phyloP scores from a whole-genome alignment of 495 filamentous ascomycete species.

The Aspergillus affinis region DNA sequence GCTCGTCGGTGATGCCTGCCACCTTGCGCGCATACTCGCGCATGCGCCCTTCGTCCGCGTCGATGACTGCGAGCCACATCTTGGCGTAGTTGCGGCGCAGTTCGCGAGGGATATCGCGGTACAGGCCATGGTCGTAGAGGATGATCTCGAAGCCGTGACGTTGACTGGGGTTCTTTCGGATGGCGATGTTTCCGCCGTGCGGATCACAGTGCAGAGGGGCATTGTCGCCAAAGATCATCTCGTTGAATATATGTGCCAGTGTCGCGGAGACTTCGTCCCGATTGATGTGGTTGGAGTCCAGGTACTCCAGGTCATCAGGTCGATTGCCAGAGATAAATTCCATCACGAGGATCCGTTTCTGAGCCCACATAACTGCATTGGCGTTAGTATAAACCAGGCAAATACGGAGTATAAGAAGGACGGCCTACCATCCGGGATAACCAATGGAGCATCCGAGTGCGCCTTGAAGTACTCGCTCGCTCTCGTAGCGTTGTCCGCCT shows the following conservation, averaged over 20 bases:
- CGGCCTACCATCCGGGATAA: constrained; percentile 70
- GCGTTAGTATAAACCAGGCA: constrained; percentile 18
- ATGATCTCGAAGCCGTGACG: constrained; percentile 93
- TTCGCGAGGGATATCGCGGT: constrained; percentile 81
- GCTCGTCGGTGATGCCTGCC: constrained; percentile 83
- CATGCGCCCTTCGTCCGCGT: constrained; percentile 80
- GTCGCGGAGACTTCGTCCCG: constrained; percentile 96
- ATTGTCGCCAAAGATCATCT: constrained; percentile 95
- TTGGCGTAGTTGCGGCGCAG: constrained; percentile 89
- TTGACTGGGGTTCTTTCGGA: constrained; percentile 66
- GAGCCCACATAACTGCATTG: constrained; percentile 74
- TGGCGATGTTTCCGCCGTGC: constrained; percentile 95
- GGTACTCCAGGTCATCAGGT: constrained; percentile 82
- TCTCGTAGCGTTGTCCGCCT: constrained; percentile 81
- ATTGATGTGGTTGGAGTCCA: constrained; percentile 84
- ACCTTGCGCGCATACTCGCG: constrained; percentile 85
- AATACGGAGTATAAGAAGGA: not conserved
- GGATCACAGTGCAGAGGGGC: constrained; percentile 96
- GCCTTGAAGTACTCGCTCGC: constrained; percentile 74
- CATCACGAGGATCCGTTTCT: constrained; percentile 91
- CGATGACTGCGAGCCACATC: constrained; percentile 94
- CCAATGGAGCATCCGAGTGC: constrained; percentile 68
- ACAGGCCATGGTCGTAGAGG: constrained; percentile 96
- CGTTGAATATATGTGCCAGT: constrained; percentile 92
- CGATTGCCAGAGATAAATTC: constrained; percentile 85